A percentile compares a stretch with the other conserved stretches of the same genome.
These are phyloP conservation scores for Aspergillus baeticus DNA, from an alignment of 495 filamentous ascomycete genomes.

Conservation along the genomic window DNA sequence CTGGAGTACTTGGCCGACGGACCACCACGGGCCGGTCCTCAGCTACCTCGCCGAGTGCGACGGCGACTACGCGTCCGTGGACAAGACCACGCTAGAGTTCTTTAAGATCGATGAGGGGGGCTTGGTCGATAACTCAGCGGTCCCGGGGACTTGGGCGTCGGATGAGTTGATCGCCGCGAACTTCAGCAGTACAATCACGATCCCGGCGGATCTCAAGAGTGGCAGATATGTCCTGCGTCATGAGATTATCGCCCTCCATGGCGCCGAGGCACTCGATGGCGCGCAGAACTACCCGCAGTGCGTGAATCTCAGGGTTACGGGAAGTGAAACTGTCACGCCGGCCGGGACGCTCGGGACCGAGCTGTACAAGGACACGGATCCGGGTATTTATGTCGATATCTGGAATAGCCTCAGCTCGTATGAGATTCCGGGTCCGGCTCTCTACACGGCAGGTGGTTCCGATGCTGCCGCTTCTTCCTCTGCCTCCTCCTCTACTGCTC, in stretches of 20 bases:
- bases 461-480: too few relatives aligned
- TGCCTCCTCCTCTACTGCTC: too few relatives aligned
- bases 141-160: constrained; percentile 58
- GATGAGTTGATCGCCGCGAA: constrained; percentile 63
- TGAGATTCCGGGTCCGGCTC: neutral
- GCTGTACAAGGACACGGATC: constrained; percentile 49
- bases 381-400: neutral
- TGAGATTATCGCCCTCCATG: constrained; percentile 75
- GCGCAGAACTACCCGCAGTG: constrained; percentile 79
- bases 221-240: constrained; percentile 79
- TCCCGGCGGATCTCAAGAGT: constrained; percentile 58
- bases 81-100: constrained; percentile 62
- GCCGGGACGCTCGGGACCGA: constrained; percentile 55
- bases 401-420: neutral
- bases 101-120: constrained; percentile 75
- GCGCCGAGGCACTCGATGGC: constrained; percentile 51
- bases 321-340: constrained; percentile 56
- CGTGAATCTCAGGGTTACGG: constrained; percentile 69
- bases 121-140: constrained; percentile 42
- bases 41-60: constrained; percentile 72
- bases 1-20: constrained; percentile 67
- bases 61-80: constrained; percentile 61
- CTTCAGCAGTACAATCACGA: constrained; percentile 64
- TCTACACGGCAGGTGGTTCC: neutral
- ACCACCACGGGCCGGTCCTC: constrained; percentile 69